phyloP scores from a whole-genome alignment of 768 basidiomycete species.

The Suillus luteus region DNA sequence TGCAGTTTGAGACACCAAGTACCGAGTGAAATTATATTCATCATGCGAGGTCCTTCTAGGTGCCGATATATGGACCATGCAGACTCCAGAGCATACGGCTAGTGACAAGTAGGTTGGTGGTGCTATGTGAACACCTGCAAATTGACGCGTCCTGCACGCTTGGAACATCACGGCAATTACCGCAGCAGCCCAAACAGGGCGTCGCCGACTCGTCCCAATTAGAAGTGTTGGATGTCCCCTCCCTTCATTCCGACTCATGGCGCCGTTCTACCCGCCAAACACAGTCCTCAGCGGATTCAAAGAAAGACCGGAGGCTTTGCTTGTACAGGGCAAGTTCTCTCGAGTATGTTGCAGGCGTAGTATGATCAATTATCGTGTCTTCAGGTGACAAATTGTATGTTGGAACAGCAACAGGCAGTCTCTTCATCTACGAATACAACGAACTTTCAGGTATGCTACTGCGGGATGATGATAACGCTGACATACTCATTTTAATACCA shows the following conservation, averaged over 20 bases:
- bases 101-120: no score
- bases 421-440: conserved; percentile 53
- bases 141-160: no score
- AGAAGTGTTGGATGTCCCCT: neutral
- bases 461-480: conserved; percentile 1
- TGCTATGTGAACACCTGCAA: no score
- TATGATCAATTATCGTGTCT: neutral
- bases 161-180: no score
- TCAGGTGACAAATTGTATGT: conserved; percentile 62
- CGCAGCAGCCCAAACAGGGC: no score
- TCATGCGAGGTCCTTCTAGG: no score
- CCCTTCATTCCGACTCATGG: conserved; percentile 22
- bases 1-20: no score
- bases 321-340: conserved; percentile 28
- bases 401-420: conserved; percentile 57
- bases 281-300: conserved; percentile 35
- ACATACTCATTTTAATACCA: conserved; percentile 2
- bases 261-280: conserved; percentile 33
- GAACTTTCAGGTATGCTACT: conserved; percentile 38
- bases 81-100: no score
- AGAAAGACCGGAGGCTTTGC: conserved; percentile 38
- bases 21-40: no score
- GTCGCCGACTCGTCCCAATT: no score
- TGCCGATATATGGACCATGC: no score
- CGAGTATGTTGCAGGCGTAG: conserved; percentile 11